Evolutionary conservation across 176 grass and related monocot genomes (phyloP), one percentile per base, ranked within the genome.

Genomic region (Metroxylon sagu): DNA sequence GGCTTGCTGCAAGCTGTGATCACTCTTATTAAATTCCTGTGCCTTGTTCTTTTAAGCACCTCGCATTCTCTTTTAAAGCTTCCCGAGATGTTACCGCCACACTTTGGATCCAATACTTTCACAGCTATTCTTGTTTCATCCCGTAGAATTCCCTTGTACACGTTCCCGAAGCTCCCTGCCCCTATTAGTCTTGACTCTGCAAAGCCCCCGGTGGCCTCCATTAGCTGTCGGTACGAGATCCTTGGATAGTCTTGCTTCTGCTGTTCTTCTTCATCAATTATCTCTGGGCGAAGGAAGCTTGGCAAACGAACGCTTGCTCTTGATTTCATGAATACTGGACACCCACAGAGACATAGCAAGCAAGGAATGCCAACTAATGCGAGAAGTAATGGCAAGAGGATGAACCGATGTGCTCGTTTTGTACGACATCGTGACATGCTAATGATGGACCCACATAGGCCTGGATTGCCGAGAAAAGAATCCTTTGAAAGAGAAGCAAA

Each of bases 11-110:
- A 95, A 17, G 85, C 63, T 29, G 90, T 95, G 25, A 95, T 82
- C 60, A 95, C 90, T 50, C 90, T 82, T 50, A 95, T 88, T 28
- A 95, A 64, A 76, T 95, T 95, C 62, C 90, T 60, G 74, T 95
- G 90, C 3, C 90, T 84, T 7, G 85, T 95, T 60, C 80, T 79
- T 67, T 85, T 85, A 16, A 95, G 85, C 30, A 95, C 85, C 25
- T 95, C 74, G 66, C 90, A 95, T 68, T 89, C 90, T 54, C 90
- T 62, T 77, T 89, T 86, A 74, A 95, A 95, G 74, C 90, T 89
- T 5, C 83, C 63, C 5, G 76, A 60, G 10, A 95, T 75, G 68
- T 18, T n/a, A 53, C 77, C 70, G 55, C 78, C 78, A 56, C 81
- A 60, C 69, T 68, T 82, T 16, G 84, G 66, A 71, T 89, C 90